These are phyloP conservation scores for Leccinum disarticulatum DNA, from an alignment of 768 basidiomycete species.

Conservation along the genomic window DNA sequence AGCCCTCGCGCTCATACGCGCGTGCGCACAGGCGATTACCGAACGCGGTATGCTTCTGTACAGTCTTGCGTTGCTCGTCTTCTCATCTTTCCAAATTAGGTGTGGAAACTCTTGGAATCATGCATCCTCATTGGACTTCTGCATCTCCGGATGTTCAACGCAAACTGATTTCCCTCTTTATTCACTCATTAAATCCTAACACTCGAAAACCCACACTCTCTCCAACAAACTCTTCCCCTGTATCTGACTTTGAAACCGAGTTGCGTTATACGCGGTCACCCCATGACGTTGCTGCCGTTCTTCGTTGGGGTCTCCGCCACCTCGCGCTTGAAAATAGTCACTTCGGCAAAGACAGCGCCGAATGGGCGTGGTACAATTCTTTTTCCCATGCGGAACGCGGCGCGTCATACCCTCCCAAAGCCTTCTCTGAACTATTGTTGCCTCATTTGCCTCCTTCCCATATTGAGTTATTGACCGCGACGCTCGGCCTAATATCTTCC, in stretches of 20 bases:
- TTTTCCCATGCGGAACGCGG: constrained; percentile 62
- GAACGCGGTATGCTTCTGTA: constrained; percentile 51
- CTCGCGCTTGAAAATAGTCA: constrained; percentile 56
- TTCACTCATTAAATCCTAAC: constrained; percentile 58
- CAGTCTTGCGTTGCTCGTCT: constrained; percentile 6
- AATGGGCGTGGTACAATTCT: constrained; percentile 66
- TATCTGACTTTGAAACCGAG: constrained; percentile 61
- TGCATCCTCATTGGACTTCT: constrained; percentile 85
- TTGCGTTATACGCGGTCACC: constrained; percentile 63
- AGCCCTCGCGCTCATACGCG: constrained; percentile 60
- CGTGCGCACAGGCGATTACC: constrained; percentile 66
- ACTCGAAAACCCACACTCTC: constrained; percentile 49
- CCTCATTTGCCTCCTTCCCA: constrained; percentile 62
- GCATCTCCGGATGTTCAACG: constrained; percentile 69
- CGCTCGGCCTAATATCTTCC: constrained; percentile 63
- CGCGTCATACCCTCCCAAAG: constrained; percentile 58
- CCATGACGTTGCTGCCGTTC: constrained; percentile 76
- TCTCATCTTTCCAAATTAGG: constrained; percentile 41
- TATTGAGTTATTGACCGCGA: constrained; percentile 53
- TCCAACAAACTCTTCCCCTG: constrained; percentile 46
- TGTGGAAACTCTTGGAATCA: constrained; percentile 78
- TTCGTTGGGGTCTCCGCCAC: constrained; percentile 81
- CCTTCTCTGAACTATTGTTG: constrained; percentile 60
- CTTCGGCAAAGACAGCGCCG: constrained; percentile 55
- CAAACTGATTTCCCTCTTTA: constrained; percentile 65